phyloP scores from a whole-genome alignment of 1,284 basidiomycete species.

The Pulchroboletus neoregius region DNA sequence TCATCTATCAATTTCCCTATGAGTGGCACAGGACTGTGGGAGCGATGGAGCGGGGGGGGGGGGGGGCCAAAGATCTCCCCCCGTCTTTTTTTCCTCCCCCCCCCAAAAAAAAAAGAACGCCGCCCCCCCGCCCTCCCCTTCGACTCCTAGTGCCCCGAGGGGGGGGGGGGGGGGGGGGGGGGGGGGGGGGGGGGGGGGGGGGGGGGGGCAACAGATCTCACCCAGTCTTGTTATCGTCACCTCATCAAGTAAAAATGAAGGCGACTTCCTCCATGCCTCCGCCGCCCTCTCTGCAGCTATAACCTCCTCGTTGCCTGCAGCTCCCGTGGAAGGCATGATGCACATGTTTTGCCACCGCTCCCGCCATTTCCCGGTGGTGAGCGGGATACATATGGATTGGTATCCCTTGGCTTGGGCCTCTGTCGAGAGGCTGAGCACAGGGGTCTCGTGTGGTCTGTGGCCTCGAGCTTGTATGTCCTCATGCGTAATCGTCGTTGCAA shows the following conservation, averaged over 20 bases:
- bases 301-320: conserved; percentile 45
- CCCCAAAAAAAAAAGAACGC: no score
- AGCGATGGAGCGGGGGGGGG: conserved; percentile 9
- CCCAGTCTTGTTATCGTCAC: conserved; percentile 85
- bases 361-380: conserved; percentile 86
- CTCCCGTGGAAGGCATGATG: conserved; percentile 47
- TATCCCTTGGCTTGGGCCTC: conserved; percentile 58
- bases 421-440: conserved; percentile 47
- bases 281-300: conserved; percentile 67
- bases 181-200: background rate
- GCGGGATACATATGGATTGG: conserved; percentile 70
- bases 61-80: no score
- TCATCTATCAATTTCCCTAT: conserved; percentile 59
- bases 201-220: conserved; percentile 36
- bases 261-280: conserved; percentile 84
- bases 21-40: conserved; percentile 18
- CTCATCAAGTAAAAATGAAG: conserved; percentile 79
- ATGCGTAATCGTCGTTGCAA: conserved; percentile 39
- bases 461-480: conserved; percentile 36
- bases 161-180: background rate
- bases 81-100: no score
- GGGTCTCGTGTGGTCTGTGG: conserved; percentile 36
- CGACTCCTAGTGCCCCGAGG: no score
- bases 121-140: no score
- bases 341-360: conserved; percentile 89